phyloP scores from a whole-genome alignment of 1,139 yeast species.

The Debaryomyces subglobosus region DNA sequence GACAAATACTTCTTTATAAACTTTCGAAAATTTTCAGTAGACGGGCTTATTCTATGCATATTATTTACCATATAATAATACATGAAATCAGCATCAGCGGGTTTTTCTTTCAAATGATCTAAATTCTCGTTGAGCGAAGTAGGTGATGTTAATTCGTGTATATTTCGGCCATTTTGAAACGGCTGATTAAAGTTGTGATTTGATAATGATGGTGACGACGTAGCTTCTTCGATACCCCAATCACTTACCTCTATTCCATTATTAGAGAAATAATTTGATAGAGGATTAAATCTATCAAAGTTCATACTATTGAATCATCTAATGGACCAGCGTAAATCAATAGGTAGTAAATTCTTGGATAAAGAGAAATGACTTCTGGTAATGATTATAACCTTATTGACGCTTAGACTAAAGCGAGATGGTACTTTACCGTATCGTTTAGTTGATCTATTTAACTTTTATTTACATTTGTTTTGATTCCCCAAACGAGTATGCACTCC shows the following conservation, averaged over 20 bases:
- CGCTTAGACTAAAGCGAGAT: neutral
- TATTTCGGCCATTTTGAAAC: slow-evolving; percentile 9
- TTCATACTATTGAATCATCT: slow-evolving; percentile 25
- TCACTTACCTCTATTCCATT: slow-evolving; percentile 29
- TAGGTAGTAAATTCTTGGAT: neutral
- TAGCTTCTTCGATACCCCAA: slow-evolving; percentile 46
- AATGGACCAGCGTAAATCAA: neutral
- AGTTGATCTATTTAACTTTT: neutral
- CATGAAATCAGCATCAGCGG: slow-evolving; percentile 9
- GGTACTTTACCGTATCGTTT: neutral
- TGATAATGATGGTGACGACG: slow-evolving; percentile 21
- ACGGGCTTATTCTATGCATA: slow-evolving; percentile 11
- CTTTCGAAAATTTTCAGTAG: slow-evolving; percentile 29
- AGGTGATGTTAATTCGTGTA: slow-evolving; percentile 5
- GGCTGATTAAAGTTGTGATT: slow-evolving; percentile 13
- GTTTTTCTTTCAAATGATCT: slow-evolving; percentile 7
- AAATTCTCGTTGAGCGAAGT: slow-evolving; percentile 10
- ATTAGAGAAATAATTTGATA: slow-evolving; percentile 22
- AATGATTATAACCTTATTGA: neutral
- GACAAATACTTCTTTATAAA: slow-evolving; percentile 34
- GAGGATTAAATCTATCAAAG: slow-evolving; percentile 35
- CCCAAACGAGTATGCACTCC: slow-evolving; percentile 5
- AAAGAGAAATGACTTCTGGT: neutral
- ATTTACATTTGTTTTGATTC: slow-evolving; percentile 7
- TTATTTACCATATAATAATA: slow-evolving; percentile 8